phyloP scores from a whole-genome alignment of 2,329 filamentous ascomycete species.

The Herpotrichia juniperi region DNA sequence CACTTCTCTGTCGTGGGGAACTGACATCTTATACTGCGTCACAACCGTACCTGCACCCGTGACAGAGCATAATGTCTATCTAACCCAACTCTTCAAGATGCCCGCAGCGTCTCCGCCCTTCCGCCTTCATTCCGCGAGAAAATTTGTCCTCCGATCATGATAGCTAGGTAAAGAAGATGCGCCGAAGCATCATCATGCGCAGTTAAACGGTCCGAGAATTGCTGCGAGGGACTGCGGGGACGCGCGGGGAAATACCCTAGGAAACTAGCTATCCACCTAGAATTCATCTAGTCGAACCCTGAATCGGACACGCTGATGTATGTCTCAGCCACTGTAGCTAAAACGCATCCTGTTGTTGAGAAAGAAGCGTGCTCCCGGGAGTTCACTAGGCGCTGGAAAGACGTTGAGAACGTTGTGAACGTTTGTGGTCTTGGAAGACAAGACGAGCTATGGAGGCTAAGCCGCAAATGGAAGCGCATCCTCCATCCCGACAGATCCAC shows the following conservation, averaged over 20 bases:
- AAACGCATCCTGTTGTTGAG: neutral
- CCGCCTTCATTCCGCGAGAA: conserved; percentile 3
- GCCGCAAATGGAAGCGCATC: neutral
- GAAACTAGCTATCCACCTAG: neutral
- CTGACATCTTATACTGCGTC: conserved; percentile 4
- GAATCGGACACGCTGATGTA: neutral
- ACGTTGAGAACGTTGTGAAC: neutral
- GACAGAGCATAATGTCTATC: neutral
- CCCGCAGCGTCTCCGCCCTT: neutral
- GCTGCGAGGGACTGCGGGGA: conserved; percentile 12
- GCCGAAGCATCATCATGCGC: conserved; percentile 15
- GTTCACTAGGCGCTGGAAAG: neutral
- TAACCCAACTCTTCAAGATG: conserved; percentile 2
- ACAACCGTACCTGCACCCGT: too few species aligned
- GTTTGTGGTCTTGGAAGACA: neutral
- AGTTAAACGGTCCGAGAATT: conserved; percentile 13
- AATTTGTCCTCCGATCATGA: conserved; percentile 1
- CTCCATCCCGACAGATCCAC: neutral
- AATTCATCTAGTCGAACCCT: neutral
- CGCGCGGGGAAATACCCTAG: conserved; percentile 10
- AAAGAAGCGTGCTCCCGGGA: neutral
- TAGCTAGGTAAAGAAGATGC: conserved; percentile 12
- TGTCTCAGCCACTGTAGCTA: neutral
- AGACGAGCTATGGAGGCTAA: neutral
- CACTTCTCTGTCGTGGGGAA: neutral